Percentiles rank a stretch among this genome's conserved stretches.
Evolutionary conservation across 116 monocot species (phyloP).

Genomic region (Trichopus zeylanicus): DNA sequence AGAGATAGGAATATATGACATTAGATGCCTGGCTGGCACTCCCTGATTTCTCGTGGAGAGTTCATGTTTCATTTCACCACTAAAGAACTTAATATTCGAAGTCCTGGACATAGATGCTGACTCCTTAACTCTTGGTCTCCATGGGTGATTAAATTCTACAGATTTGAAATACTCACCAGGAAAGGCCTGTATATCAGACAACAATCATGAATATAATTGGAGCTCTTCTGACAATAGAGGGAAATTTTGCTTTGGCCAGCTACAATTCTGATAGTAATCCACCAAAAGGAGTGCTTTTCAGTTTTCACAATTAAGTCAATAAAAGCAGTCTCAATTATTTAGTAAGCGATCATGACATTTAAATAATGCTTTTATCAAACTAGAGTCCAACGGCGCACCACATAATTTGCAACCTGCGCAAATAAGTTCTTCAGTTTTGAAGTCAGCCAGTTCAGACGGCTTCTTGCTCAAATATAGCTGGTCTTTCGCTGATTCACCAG

Average conservation of each 20-base stretch:
- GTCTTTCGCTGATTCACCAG: slow-evolving; percentile 9
- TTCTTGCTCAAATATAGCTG: slow-evolving; percentile 14
- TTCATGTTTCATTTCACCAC: no score
- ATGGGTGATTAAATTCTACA: no score
- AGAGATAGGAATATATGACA: no score
- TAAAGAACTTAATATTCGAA: no score
- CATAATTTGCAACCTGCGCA: slow-evolving; percentile 47
- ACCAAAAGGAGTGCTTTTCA: not conserved
- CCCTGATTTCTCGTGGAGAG: no score
- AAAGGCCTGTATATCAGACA: slow-evolving; percentile 59
- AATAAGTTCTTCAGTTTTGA: slow-evolving; percentile 30
- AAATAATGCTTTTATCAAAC: slow-evolving; percentile 16
- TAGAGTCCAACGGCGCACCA: slow-evolving; percentile 27
- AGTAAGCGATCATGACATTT: not conserved
- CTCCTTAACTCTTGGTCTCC: no score
- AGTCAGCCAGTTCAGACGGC: slow-evolving; percentile 7
- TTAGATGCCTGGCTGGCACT: no score
- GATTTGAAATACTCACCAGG: slow-evolving; percentile 30
- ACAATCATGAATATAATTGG: slow-evolving; percentile 33
- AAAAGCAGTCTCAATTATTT: not conserved
- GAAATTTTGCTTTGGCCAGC: slow-evolving; percentile 9
- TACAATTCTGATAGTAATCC: slow-evolving; percentile 9
- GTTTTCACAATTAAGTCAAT: not conserved
- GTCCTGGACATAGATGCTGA: no score
- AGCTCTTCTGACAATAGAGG: slow-evolving; percentile 34